These are phyloP conservation scores for Stemphylium beticola DNA, from an alignment of 2,329 filamentous ascomycete genomes.

Conservation along the genomic window DNA sequence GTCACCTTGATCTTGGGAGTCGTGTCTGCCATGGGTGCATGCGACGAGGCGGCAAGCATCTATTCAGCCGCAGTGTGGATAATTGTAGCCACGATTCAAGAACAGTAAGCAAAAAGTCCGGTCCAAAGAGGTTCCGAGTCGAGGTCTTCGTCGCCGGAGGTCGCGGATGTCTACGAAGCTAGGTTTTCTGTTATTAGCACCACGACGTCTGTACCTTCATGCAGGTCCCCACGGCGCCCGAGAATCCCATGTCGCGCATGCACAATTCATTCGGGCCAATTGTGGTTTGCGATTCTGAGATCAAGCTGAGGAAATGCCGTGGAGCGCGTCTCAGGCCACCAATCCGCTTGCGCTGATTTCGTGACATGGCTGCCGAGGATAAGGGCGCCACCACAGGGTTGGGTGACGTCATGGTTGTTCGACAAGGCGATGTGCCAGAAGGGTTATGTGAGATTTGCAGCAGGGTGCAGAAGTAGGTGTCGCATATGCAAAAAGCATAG, in stretches of 20 bases:
- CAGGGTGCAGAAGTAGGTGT: neutral
- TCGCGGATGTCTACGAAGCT: conserved; percentile 21
- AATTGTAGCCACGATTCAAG: neutral
- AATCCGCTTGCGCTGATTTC: neutral
- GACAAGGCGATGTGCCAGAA: neutral
- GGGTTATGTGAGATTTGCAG: neutral
- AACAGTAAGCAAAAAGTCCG: neutral
- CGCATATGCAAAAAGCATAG: neutral
- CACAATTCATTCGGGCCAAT: neutral
- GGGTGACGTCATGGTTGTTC: conserved; percentile 11
- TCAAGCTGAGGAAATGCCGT: conserved; percentile 6
- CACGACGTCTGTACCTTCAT: conserved; percentile 7
- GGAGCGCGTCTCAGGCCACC: conserved; percentile 5
- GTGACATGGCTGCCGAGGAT: conserved; percentile 1
- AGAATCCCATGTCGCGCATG: conserved; percentile 7
- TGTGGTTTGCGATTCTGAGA: neutral
- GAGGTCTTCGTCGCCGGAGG: conserved; percentile 17
- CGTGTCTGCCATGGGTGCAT: conserved; percentile 44
- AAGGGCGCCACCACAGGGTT: neutral
- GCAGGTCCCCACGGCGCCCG: conserved; percentile 3
- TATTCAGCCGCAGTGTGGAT: conserved; percentile 1
- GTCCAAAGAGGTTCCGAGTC: neutral
- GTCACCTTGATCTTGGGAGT: conserved; percentile 54
- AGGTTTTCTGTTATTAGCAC: conserved; percentile 12
- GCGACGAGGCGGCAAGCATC: conserved; percentile 21